Conservation (phyloP, 192 early-diverging fungal genomes). For the Allomyces arbusculus region DNA sequence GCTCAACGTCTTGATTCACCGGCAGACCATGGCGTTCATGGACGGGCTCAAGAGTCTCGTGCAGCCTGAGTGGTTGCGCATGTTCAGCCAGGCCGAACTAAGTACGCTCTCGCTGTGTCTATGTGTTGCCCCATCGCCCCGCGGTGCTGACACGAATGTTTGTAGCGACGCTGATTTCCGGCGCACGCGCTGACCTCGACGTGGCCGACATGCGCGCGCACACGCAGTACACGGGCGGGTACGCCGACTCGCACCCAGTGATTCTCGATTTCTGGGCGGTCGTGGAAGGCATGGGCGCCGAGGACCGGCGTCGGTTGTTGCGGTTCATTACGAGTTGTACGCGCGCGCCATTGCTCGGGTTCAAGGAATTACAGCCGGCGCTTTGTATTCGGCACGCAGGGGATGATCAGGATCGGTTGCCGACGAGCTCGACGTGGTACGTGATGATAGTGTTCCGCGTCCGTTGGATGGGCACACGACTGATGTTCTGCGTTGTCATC, state of each 20-base stretch:
- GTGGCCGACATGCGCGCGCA: constrained; percentile 51
- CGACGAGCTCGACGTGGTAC: constrained; percentile 48
- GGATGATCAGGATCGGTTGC: constrained; percentile 47
- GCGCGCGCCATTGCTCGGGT: constrained; percentile 78
- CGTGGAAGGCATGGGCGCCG: constrained; percentile 30
- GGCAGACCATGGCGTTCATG: constrained; percentile 66
- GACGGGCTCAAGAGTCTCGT: constrained; percentile 65
- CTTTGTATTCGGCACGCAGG: constrained; percentile 52
- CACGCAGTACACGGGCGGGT: constrained; percentile 59
- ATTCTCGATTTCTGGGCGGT: constrained; percentile 59
- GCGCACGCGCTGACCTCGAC: constrained; percentile 52
- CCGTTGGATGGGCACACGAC: background rate
- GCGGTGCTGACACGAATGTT: too few relatives aligned
- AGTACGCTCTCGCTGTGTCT: background rate
- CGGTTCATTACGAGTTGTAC: constrained; percentile 85
- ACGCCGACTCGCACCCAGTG: constrained; percentile 41
- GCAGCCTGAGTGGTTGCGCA: constrained; percentile 62
- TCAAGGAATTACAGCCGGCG: constrained; percentile 47
- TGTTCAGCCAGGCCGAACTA: constrained; percentile 58
- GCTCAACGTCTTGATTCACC: constrained; percentile 58
- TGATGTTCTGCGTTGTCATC: too few relatives aligned
- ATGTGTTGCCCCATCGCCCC: too few relatives aligned
- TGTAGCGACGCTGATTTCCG: constrained; percentile 61
- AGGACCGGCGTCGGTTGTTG: constrained; percentile 43
- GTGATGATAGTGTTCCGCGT: too few relatives aligned